These are phyloP conservation scores for Plasmodium blacklocki DNA, from an alignment of 169 alveolate species.

Conservation along the genomic window DNA sequence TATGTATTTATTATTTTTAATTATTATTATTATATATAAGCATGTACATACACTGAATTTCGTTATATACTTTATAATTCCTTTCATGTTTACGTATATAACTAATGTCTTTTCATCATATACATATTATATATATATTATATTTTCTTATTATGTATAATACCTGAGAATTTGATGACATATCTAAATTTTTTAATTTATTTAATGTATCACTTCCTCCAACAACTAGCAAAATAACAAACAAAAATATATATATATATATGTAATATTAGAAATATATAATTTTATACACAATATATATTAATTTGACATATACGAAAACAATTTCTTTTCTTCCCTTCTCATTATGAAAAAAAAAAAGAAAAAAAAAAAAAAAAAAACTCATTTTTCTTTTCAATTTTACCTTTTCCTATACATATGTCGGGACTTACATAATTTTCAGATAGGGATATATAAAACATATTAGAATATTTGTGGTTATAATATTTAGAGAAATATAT, in stretches of 20 bases:
- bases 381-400: background rate
- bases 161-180: slow-evolving; percentile 22
- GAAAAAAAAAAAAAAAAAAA: too few species aligned
- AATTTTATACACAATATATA: slow-evolving; percentile 7
- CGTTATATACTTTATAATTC: too few species aligned
- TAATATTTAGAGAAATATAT: slow-evolving; percentile 58
- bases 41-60: background rate
- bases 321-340: background rate
- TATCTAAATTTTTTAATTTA: slow-evolving; percentile 55
- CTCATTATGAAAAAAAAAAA: too few species aligned
- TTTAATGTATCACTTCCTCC: slow-evolving; percentile 69
- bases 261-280: background rate
- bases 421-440: slow-evolving; percentile 34
- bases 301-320: background rate
- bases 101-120: too few species aligned
- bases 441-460: slow-evolving; percentile 60
- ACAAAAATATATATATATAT: background rate
- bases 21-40: background rate
- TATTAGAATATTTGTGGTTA: slow-evolving; percentile 63
- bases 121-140: background rate
- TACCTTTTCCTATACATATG: slow-evolving; percentile 64
- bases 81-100: too few species aligned
- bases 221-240: slow-evolving; percentile 29
- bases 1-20: background rate
- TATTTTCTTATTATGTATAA: slow-evolving; percentile 2